Conservation (phyloP, 1,284 basidiomycete species). For the Cutaneotrichosporon cutaneum region DNA sequence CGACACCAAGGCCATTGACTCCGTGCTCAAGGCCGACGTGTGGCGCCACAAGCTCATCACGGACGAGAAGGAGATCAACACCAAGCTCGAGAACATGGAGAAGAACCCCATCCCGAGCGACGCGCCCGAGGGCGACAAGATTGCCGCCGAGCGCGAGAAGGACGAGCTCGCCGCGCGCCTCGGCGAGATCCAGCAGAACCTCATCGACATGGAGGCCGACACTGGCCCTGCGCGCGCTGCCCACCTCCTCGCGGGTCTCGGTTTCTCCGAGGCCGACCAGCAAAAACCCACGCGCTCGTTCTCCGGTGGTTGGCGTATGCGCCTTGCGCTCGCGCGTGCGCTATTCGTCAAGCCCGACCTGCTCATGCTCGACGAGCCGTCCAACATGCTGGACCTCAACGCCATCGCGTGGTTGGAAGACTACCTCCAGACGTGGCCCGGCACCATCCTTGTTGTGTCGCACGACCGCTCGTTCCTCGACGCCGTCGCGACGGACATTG, state of each 20-base stretch:
- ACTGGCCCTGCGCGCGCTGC: slow-evolving; percentile 93
- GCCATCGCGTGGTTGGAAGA: slow-evolving; percentile 68
- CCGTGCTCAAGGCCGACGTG: slow-evolving; percentile 93
- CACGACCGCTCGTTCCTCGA: slow-evolving; percentile 99
- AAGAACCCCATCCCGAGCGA: slow-evolving; percentile 48
- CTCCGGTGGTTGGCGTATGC: slow-evolving; percentile 99
- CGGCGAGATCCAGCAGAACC: slow-evolving; percentile 85
- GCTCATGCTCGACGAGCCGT: slow-evolving; percentile 89
- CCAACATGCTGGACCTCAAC: slow-evolving; percentile 73
- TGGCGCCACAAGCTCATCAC: slow-evolving; percentile 69
- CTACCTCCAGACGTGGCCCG: slow-evolving; percentile 94
- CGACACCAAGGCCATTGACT: slow-evolving; percentile 86
- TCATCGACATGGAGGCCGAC: slow-evolving; percentile 97
- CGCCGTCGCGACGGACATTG: slow-evolving; percentile 91
- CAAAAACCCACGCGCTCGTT: slow-evolving; percentile 77
- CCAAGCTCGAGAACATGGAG: slow-evolving; percentile 69
- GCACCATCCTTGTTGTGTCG: slow-evolving; percentile 93
- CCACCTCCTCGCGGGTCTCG: slow-evolving; percentile 83
- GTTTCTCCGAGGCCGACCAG: slow-evolving; percentile 88
- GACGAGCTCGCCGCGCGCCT: slow-evolving; percentile 83
- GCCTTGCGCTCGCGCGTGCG: slow-evolving; percentile 92
- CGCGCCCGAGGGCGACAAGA: slow-evolving; percentile 64
- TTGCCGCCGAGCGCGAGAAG: slow-evolving; percentile 69
- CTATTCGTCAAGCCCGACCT: slow-evolving; percentile 87
- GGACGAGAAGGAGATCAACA: slow-evolving; percentile 35